Conservation (phyloP, 2,329 filamentous ascomycete genomes). For the Diaporthe australafricana region DNA sequence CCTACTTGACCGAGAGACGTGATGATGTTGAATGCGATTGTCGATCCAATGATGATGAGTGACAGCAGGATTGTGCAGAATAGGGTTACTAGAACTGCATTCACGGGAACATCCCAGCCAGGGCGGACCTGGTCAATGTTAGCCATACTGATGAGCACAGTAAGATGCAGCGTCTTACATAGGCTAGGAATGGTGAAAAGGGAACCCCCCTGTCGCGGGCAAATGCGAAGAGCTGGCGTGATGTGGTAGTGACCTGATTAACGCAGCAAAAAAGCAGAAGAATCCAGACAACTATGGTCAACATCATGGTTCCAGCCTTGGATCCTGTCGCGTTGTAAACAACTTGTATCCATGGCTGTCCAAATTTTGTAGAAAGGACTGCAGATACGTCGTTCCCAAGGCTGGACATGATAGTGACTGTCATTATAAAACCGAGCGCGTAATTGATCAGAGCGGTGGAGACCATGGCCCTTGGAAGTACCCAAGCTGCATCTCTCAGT, state of each 20-base stretch:
- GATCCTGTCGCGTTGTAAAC: constrained; percentile 8
- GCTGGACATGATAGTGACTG: constrained; percentile 9
- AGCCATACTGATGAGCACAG: background rate
- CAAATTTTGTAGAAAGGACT: background rate
- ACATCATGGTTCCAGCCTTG: background rate
- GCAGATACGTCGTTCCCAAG: background rate
- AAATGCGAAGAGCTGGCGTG: constrained; percentile 20
- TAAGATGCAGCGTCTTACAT: background rate
- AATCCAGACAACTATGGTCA: background rate
- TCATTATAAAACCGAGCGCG: constrained; percentile 6
- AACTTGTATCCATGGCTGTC: constrained; percentile 5
- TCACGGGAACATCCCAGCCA: constrained; percentile 1
- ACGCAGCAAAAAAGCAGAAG: background rate
- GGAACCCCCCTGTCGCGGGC: background rate
- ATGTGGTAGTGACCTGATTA: constrained; percentile 5
- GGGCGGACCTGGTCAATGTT: background rate
- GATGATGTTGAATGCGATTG: constrained; percentile 16
- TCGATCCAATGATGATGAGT: constrained; percentile 5
- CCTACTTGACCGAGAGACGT: constrained; percentile 4
- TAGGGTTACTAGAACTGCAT: background rate
- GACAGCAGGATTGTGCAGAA: background rate
- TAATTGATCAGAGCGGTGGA: background rate
- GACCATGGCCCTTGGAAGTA: background rate
- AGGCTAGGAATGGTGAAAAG: background rate
- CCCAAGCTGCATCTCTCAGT: constrained; percentile 17